phyloP scores from a whole-genome alignment of 179 eudicot species.

The Spergularia azorica region DNA sequence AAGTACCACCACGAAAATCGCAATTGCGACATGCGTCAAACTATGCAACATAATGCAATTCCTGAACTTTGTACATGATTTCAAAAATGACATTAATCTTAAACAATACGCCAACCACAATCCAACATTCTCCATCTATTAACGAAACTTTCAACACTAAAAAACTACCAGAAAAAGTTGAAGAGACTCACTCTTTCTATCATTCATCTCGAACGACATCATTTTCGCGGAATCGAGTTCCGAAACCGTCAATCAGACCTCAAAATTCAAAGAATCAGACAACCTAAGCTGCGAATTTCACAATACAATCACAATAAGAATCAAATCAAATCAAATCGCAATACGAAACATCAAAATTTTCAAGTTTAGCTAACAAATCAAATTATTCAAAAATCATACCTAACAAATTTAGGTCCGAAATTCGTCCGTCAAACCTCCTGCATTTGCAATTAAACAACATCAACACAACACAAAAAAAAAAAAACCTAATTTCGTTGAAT shows the following conservation, averaged over 20 bases:
- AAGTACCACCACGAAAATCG: not conserved
- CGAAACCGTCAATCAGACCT: constrained; percentile 15
- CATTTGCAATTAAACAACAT: constrained; percentile 5
- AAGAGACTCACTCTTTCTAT: constrained; percentile 49
- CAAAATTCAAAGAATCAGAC: not conserved
- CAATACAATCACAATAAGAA: not conserved
- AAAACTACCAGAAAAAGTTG: too few species aligned
- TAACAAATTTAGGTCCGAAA: not conserved
- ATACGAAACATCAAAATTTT: not conserved
- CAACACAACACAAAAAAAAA: not conserved
- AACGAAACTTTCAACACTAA: not conserved
- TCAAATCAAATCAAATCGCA: not conserved
- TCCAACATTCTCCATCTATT: not conserved
- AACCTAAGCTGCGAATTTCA: constrained; percentile 15
- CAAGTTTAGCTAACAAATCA: not conserved
- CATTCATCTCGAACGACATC: constrained; percentile 73
- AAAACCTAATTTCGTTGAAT: not conserved
- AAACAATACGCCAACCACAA: not conserved
- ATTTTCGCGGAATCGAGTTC: constrained; percentile 32
- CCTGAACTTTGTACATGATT: not conserved
- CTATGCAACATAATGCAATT: not conserved
- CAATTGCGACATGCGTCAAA: not conserved
- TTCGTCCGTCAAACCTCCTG: constrained; percentile 21
- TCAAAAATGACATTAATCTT: not conserved
- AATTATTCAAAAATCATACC: not conserved